Percentiles rank a stretch among this genome's conserved stretches.
Conservation (phyloP, 306 rosid genomes). For the Lagenaria siceraria region DNA sequence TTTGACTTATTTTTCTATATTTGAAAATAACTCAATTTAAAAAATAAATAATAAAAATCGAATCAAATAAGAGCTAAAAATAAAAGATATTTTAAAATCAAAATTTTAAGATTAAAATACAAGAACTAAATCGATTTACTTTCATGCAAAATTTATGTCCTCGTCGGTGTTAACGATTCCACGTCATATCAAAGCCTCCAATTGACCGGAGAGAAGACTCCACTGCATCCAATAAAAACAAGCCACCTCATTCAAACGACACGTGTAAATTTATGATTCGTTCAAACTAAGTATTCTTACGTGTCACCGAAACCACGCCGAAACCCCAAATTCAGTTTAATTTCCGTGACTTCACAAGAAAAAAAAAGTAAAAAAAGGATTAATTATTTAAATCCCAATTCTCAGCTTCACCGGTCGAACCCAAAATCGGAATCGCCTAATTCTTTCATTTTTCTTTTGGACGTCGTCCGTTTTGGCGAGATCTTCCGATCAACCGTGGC, state of each 20-base stretch:
- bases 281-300: neutral
- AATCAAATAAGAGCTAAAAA: too few relatives aligned
- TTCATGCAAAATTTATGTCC: too few relatives aligned
- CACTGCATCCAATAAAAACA: neutral
- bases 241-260: neutral
- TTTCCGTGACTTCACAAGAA: neutral
- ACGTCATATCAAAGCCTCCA: neutral
- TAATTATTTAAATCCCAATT: neutral
- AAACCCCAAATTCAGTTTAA: neutral
- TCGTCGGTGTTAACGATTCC: neutral
- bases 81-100: too few relatives aligned
- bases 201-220: neutral
- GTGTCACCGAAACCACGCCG: neutral
- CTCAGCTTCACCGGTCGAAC: neutral
- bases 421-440: neutral
- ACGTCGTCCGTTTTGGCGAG: constrained; percentile 14
- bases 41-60: too few relatives aligned
- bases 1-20: too few relatives aligned
- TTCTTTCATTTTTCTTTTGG: neutral
- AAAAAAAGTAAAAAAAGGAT: neutral
- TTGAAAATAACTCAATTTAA: too few relatives aligned
- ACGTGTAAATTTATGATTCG: neutral
- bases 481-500: constrained; percentile 69
- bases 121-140: too few relatives aligned
- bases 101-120: too few relatives aligned